These are phyloP conservation scores for Annulohypoxylon stygium DNA, from an alignment of 495 filamentous ascomycete species.

Conservation along the genomic window DNA sequence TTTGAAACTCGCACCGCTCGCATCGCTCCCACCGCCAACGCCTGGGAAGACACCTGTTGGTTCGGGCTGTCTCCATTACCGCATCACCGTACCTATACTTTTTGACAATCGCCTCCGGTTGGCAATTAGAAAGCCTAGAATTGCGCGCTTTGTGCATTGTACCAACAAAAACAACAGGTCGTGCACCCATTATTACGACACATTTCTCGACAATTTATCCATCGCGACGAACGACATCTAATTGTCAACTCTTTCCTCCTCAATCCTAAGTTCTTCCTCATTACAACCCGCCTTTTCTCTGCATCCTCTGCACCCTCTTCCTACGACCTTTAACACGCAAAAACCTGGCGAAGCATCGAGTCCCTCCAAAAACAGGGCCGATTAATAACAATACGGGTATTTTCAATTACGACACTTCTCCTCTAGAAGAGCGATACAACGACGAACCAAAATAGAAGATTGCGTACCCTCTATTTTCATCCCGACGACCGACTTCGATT, in stretches of 20 bases:
- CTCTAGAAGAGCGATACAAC: slow-evolving; percentile 23
- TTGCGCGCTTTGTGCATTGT: slow-evolving; percentile 48
- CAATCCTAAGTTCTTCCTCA: neutral
- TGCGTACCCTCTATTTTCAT: slow-evolving; percentile 16
- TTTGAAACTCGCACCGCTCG: slow-evolving; percentile 26
- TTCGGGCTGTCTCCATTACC: slow-evolving; percentile 9
- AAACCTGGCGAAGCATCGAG: slow-evolving; percentile 39
- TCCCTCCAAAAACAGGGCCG: slow-evolving; percentile 35
- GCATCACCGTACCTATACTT: neutral
- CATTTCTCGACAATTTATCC: slow-evolving; percentile 31
- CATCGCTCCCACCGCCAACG: neutral
- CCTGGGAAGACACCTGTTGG: slow-evolving; percentile 29
- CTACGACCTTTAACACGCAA: slow-evolving; percentile 14
- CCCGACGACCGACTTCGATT: slow-evolving; percentile 31
- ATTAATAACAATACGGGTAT: slow-evolving; percentile 37
- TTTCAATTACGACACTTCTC: slow-evolving; percentile 34
- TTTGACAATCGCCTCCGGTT: slow-evolving; percentile 24
- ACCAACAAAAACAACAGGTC: slow-evolving; percentile 28
- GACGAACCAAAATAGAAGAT: slow-evolving; percentile 24
- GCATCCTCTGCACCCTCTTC: slow-evolving; percentile 25
- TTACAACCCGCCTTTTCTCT: slow-evolving; percentile 28
- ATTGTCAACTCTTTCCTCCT: slow-evolving; percentile 32
- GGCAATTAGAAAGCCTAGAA: slow-evolving; percentile 33
- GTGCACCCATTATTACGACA: slow-evolving; percentile 41
- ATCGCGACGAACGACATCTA: slow-evolving; percentile 36